phyloP scores from a whole-genome alignment of 179 eudicot species.

The Carnegiea gigantea region DNA sequence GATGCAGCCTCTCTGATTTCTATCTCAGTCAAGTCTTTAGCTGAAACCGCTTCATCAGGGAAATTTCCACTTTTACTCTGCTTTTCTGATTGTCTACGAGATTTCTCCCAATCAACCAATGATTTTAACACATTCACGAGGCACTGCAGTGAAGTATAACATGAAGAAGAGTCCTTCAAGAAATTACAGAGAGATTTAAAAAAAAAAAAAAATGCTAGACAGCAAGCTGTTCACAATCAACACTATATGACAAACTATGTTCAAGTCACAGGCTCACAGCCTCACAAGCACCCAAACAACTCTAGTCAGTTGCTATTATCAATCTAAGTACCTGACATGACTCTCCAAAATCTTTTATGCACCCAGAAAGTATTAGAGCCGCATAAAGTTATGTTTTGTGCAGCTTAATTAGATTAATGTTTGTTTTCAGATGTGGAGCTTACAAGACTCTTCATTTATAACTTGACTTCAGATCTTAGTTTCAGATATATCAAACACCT shows the following conservation, averaged over 20 bases:
- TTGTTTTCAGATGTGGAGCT: background rate
- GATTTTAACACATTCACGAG: slow-evolving; percentile 91
- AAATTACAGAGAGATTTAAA: background rate
- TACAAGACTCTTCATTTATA: background rate
- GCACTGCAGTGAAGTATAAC: slow-evolving; percentile 54
- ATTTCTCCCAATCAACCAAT: slow-evolving; percentile 91
- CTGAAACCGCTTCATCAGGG: slow-evolving; percentile 44
- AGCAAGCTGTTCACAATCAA: background rate
- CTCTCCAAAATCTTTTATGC: background rate
- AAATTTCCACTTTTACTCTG: slow-evolving; percentile 41
- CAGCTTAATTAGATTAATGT: background rate
- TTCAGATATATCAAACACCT: background rate
- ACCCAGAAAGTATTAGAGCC: background rate
- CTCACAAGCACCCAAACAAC: background rate
- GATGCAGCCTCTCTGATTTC: slow-evolving; percentile 52
- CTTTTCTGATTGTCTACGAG: slow-evolving; percentile 54
- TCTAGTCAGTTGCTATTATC: background rate
- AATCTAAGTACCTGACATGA: background rate
- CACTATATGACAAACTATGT: background rate
- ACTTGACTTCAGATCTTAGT: background rate
- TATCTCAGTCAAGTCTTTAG: slow-evolving; percentile 44
- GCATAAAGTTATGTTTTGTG: background rate
- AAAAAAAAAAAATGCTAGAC: background rate
- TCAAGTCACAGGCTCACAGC: background rate
- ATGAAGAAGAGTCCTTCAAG: slow-evolving; percentile 13